phyloP scores from a whole-genome alignment of 768 basidiomycete genomes.

The Leccinellum rugosiceps region DNA sequence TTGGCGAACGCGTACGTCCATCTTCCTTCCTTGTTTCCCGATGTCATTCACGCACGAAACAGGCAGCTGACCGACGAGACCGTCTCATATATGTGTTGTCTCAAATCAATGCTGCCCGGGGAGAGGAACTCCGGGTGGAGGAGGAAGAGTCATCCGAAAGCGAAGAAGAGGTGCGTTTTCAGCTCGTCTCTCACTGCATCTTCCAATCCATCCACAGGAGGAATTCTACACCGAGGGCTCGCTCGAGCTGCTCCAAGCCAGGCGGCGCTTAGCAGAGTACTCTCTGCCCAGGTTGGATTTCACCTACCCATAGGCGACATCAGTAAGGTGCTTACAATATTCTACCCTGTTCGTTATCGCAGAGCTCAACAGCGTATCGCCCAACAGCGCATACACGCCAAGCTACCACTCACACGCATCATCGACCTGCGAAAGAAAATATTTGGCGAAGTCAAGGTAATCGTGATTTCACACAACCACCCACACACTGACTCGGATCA shows the following conservation, averaged over 20 bases:
- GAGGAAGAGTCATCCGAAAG: slow-evolving; percentile 66
- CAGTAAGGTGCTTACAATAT: slow-evolving; percentile 77
- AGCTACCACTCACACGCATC: slow-evolving; percentile 80
- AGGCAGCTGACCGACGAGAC: slow-evolving; percentile 96
- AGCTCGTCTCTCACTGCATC: background rate
- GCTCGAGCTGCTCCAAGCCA: slow-evolving; percentile 79
- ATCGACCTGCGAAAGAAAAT: slow-evolving; percentile 92
- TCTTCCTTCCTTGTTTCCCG: background rate
- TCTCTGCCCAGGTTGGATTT: slow-evolving; percentile 92
- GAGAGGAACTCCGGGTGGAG: slow-evolving; percentile 74
- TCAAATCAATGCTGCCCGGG: slow-evolving; percentile 86
- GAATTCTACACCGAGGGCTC: slow-evolving; percentile 96
- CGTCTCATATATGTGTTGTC: slow-evolving; percentile 93
- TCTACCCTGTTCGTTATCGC: slow-evolving; percentile 40
- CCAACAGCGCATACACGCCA: slow-evolving; percentile 89
- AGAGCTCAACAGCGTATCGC: slow-evolving; percentile 95
- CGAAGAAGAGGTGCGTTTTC: slow-evolving; percentile 66
- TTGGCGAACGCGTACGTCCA: slow-evolving; percentile 90
- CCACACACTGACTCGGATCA: background rate
- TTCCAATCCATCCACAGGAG: slow-evolving; percentile 45
- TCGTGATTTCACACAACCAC: slow-evolving; percentile 10
- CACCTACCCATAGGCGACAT: slow-evolving; percentile 49
- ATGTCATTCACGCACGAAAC: slow-evolving; percentile 19
- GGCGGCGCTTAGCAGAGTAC: slow-evolving; percentile 85
- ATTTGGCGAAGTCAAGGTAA: slow-evolving; percentile 85